A percentile compares a stretch with the other conserved stretches of the same genome.
These are phyloP conservation scores for Brachypodium distachyon DNA, from an alignment of 202 grass and related monocot genomes.

Conservation along the genomic window DNA sequence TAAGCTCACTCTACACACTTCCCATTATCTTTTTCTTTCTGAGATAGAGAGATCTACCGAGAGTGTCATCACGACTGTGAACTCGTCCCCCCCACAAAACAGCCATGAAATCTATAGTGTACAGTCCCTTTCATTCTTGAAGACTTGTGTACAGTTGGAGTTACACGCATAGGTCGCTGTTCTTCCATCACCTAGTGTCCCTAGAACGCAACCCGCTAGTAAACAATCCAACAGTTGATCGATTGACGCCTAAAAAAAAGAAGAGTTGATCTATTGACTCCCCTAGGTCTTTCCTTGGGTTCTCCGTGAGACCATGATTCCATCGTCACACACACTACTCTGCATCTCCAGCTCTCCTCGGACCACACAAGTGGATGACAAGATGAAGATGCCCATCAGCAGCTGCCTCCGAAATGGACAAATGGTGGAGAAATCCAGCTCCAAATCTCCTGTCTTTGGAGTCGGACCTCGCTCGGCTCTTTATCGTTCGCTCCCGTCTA, in stretches of 20 bases:
- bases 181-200: background rate
- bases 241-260: background rate
- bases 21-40: background rate
- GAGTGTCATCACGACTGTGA: background rate
- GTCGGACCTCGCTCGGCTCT: background rate
- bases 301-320: background rate
- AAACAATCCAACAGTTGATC: background rate
- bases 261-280: background rate
- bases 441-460: conserved; percentile 20
- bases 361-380: conserved; percentile 38
- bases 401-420: conserved; percentile 6
- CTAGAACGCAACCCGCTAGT: background rate
- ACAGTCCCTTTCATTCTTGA: background rate
- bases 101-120: background rate
- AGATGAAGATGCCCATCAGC: conserved; percentile 28
- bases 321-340: background rate
- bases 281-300: background rate
- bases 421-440: conserved; percentile 26
- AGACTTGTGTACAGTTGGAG: background rate
- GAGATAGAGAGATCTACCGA: background rate
- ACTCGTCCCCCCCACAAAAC: background rate
- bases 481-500: conserved; percentile 8
- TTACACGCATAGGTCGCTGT: background rate
- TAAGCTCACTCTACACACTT: conserved; percentile 1
- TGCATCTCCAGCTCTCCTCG: background rate